Conservation (phyloP, 768 basidiomycete species). For the Tulasnella sp. region DNA sequence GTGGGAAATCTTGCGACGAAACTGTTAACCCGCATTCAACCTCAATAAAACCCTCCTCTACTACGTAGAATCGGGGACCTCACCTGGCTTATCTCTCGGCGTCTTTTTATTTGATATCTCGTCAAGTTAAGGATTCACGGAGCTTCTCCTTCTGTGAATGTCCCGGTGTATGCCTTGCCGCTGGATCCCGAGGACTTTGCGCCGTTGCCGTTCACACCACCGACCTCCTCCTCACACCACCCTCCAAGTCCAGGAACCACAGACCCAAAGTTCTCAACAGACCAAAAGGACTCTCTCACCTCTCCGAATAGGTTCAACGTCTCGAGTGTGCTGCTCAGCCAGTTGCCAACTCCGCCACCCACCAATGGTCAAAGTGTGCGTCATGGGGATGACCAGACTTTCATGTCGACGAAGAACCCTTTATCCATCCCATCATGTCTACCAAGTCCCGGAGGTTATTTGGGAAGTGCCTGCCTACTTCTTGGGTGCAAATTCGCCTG, state of each 20-base stretch:
- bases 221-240: background rate
- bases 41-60: no score
- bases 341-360: constrained; percentile 26
- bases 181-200: background rate
- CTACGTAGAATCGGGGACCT: no score
- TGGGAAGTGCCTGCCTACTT: constrained; percentile 71
- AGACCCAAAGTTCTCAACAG: background rate
- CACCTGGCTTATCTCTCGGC: no score
- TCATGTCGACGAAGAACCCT: constrained; percentile 46
- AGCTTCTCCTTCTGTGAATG: constrained; percentile 20
- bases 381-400: constrained; percentile 8
- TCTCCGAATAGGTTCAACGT: constrained; percentile 41
- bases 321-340: constrained; percentile 41
- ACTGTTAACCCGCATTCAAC: no score
- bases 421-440: constrained; percentile 78
- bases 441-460: constrained; percentile 83
- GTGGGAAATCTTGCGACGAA: no score
- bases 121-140: background rate
- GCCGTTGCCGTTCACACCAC: background rate
- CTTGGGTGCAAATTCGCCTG: constrained; percentile 86
- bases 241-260: background rate
- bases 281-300: background rate
- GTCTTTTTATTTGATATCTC: background rate
- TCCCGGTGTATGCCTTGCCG: constrained; percentile 20
- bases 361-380: constrained; percentile 5